phyloP scores from a whole-genome alignment of 495 filamentous ascomycete species.

The Xylaria castorea region DNA sequence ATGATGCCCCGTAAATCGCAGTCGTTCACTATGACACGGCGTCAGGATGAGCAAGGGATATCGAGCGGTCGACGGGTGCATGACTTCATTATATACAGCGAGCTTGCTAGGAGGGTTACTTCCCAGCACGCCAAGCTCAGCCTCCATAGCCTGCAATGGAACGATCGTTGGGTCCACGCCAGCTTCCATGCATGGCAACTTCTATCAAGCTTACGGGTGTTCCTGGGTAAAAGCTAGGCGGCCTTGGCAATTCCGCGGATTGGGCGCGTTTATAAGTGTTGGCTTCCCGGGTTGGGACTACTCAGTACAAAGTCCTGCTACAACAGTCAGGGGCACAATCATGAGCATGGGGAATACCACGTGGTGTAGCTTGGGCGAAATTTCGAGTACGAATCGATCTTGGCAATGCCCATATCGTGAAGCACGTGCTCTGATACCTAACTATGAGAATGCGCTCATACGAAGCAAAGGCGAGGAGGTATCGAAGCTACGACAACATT shows the following conservation, averaged over 20 bases:
- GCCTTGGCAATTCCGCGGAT: constrained; percentile 13
- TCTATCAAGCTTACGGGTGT: constrained; percentile 6
- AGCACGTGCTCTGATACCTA: constrained; percentile 3
- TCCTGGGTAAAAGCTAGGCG: background rate
- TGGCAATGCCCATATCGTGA: background rate
- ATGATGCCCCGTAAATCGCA: background rate
- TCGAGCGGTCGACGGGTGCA: background rate
- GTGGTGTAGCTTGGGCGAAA: background rate
- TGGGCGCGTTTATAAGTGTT: background rate
- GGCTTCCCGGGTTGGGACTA: background rate
- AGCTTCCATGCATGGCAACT: constrained; percentile 17
- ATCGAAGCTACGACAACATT: background rate
- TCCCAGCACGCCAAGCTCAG: constrained; percentile 16
- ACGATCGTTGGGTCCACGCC: background rate
- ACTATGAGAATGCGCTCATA: background rate
- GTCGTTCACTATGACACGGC: background rate
- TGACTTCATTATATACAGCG: constrained; percentile 15
- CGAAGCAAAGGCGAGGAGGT: background rate
- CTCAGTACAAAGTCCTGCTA: background rate
- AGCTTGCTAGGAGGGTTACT: background rate
- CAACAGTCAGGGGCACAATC: background rate
- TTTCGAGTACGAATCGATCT: background rate
- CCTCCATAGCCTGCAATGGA: constrained; percentile 2
- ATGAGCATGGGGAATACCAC: constrained; percentile 1
- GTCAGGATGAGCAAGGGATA: background rate